Base-by-base conservation (phyloP, 1,284 basidiomycete genomes). In the Irpex sp. region DNA sequence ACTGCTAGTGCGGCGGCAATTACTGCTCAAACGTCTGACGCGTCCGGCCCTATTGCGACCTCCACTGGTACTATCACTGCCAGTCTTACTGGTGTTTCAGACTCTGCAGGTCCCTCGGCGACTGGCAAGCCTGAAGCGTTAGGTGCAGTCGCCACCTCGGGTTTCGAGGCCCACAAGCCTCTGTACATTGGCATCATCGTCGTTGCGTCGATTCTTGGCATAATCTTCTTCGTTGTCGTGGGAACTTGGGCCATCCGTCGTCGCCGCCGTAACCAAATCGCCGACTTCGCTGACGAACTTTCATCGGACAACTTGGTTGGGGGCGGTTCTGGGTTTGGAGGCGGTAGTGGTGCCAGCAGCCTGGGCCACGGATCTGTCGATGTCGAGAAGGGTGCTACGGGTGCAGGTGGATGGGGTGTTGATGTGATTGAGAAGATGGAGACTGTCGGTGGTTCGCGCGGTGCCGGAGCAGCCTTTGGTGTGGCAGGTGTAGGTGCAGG, bases 151-250 rank as follows among this genome's bases (percentile, higher is more conserved):
- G 58, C 68, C 19, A 71, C 28, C 28, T 33, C 75, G 19, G 69
- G 77, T 19, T 90, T 90, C 74, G 69, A 89, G 51, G 72, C 83
- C 63, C 86, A 90, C 72, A 87, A 85, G 71, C 75, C 81, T 12
- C 75, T 86, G 21, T 80, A 82, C 37, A 82, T 82, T 7, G 72
- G 81, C 14, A 78, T 88, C 12, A 87, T 90, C 64, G 74, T 77
- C 21, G 63, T 85, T n/a, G 76, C 77, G 16, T 84, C 81, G 10
- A 63, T 89, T 47, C 67, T 82, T 47, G 80, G 67, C 1, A 74
- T 89, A 56, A 67, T 82, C 42, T 58, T 85, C 56, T 60, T 85
- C 62, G 67, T 84, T 62, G 59, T 75, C 42, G 47, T 80, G 47
- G 70, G 75, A 9, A 84, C 82, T 1, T 81, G 79, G 66, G 71